These are phyloP conservation scores for Trematosphaeria pertusa DNA, from an alignment of 2,329 filamentous ascomycete genomes.

Conservation along the genomic window DNA sequence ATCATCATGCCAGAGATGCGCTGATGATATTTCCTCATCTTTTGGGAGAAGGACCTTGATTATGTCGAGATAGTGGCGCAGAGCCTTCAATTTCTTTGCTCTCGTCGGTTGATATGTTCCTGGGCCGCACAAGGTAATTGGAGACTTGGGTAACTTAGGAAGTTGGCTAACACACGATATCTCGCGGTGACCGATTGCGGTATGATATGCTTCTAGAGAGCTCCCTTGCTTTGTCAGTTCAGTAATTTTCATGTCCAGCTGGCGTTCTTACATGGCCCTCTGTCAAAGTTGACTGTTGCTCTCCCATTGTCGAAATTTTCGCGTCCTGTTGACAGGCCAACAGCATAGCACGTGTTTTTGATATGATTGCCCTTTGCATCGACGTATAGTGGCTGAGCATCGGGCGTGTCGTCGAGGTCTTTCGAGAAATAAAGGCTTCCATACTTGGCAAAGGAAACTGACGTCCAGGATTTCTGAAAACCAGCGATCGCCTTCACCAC, in stretches of 20 bases:
- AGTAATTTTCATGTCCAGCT: conserved; percentile 9
- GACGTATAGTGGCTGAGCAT: conserved; percentile 21
- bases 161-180: conserved; percentile 38
- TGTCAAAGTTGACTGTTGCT: conserved; percentile 35
- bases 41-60: conserved; percentile 33
- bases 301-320: conserved; percentile 42
- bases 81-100: conserved; percentile 40
- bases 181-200: conserved; percentile 43
- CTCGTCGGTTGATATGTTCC: conserved; percentile 45
- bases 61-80: conserved; percentile 38
- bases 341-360: conserved; percentile 36
- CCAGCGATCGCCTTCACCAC: conserved; percentile 37
- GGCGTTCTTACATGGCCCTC: conserved; percentile 50
- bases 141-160: conserved; percentile 38
- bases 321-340: conserved; percentile 48
- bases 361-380: conserved; percentile 24
- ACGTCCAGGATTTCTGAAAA: conserved; percentile 42
- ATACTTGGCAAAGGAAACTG: conserved; percentile 33
- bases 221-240: conserved; percentile 34
- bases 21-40: conserved; percentile 29
- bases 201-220: conserved; percentile 38
- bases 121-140: conserved; percentile 45
- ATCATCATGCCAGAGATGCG: conserved; percentile 47
- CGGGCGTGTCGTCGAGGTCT: conserved; percentile 28
- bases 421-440: conserved; percentile 39